phyloP scores from a whole-genome alignment of 2,329 filamentous ascomycete genomes.

The Albifimbria verrucaria region DNA sequence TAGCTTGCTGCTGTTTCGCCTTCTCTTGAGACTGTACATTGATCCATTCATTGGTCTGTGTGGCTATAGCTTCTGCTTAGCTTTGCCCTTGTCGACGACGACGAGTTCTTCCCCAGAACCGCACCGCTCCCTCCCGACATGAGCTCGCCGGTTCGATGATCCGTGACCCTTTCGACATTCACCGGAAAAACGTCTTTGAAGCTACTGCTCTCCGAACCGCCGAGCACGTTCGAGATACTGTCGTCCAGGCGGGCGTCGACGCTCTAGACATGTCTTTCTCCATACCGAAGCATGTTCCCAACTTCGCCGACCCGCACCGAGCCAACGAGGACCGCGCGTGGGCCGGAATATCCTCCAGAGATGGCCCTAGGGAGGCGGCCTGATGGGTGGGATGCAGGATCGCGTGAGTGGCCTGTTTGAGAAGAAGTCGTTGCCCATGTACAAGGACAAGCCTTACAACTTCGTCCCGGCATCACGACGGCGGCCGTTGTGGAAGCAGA shows the following conservation, averaged over 20 bases:
- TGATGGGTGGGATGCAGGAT: slow-evolving; percentile 54
- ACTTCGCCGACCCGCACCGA: slow-evolving; percentile 63
- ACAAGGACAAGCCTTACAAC: slow-evolving; percentile 96
- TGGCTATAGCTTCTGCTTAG: neutral
- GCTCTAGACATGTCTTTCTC: slow-evolving; percentile 62
- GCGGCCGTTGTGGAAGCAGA: slow-evolving; percentile 60
- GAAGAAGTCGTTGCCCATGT: slow-evolving; percentile 71
- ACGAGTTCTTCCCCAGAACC: neutral
- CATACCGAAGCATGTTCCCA: slow-evolving; percentile 66
- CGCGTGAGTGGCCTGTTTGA: slow-evolving; percentile 65
- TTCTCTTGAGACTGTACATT: no score
- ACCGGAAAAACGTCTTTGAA: slow-evolving; percentile 44
- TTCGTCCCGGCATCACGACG: slow-evolving; percentile 59
- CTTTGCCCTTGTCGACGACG: neutral
- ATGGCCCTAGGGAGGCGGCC: slow-evolving; percentile 28
- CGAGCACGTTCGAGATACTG: slow-evolving; percentile 41
- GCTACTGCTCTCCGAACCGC: slow-evolving; percentile 43
- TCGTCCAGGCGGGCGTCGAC: slow-evolving; percentile 46
- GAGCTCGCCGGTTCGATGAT: slow-evolving; percentile 31
- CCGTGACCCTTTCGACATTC: slow-evolving; percentile 43
- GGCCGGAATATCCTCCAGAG: slow-evolving; percentile 43
- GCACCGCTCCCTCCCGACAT: slow-evolving; percentile 17
- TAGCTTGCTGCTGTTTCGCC: no score
- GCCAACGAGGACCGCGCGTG: slow-evolving; percentile 64
- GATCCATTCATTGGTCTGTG: neutral